Conservation (phyloP, 2,329 filamentous ascomycete species). For the Polytolypa hystricis region DNA sequence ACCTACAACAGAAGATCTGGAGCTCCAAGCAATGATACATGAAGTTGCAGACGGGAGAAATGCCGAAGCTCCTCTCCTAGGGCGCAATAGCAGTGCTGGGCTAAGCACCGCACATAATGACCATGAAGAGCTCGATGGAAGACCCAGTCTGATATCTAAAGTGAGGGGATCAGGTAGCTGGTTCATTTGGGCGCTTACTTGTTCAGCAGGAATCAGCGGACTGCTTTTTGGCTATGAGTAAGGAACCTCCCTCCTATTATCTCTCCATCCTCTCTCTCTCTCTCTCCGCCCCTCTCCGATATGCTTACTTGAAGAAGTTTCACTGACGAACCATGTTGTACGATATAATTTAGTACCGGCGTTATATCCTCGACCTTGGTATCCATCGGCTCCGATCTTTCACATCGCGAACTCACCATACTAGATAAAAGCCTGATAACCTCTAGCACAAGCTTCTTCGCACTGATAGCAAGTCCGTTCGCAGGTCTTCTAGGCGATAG, state of each 20-base stretch:
- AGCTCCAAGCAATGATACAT: conserved; percentile 19
- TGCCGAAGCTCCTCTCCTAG: no score
- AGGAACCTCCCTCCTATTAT: conserved; percentile 7
- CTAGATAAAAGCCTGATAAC: conserved; percentile 50
- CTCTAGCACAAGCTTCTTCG: conserved; percentile 46
- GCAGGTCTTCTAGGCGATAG: conserved; percentile 43
- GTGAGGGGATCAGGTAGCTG: conserved; percentile 7
- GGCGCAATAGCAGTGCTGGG: no score
- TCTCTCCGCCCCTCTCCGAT: no score
- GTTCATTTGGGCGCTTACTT: conserved; percentile 47
- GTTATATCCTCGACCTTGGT: conserved; percentile 52
- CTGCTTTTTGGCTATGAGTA: conserved; percentile 53
- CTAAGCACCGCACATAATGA: no score
- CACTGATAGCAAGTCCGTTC: conserved; percentile 45
- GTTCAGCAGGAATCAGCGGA: conserved; percentile 47
- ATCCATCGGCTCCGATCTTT: conserved; percentile 44
- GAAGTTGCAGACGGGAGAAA: no score
- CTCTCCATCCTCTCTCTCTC: background rate
- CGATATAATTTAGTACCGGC: conserved; percentile 43
- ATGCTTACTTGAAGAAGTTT: no score
- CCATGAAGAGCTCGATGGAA: no score
- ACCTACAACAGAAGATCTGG: conserved; percentile 6
- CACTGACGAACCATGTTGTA: no score
- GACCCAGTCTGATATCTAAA: no score
- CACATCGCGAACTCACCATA: conserved; percentile 38